phyloP scores from a whole-genome alignment of 1,284 basidiomycete species.

The Trametes versicolor region DNA sequence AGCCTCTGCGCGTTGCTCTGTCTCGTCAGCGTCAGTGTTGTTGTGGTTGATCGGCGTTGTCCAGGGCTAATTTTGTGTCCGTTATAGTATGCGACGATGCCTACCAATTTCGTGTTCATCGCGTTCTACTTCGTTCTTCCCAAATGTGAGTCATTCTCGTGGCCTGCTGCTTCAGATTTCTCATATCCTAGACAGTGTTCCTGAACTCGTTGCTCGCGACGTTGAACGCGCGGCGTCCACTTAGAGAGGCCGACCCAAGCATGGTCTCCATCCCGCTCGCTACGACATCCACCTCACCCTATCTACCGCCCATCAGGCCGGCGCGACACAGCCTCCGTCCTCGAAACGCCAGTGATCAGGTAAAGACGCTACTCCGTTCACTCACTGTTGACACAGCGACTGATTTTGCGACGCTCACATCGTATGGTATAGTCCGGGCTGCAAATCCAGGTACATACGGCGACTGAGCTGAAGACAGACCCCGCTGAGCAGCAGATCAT shows the following conservation, averaged over 20 bases:
- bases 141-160: constrained; percentile 42
- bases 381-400: too few species aligned
- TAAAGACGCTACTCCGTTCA: background rate
- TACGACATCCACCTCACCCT: background rate
- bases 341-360: constrained; percentile 16
- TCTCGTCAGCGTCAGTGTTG: constrained; percentile 45
- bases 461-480: constrained; percentile 32
- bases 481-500: constrained; percentile 9
- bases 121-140: constrained; percentile 51
- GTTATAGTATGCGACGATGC: constrained; percentile 49
- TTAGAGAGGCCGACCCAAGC: constrained; percentile 13
- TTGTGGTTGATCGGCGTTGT: background rate
- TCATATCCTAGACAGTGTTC: constrained; percentile 19
- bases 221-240: constrained; percentile 21
- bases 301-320: background rate
- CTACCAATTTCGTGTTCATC: constrained; percentile 50
- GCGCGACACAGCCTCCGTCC: constrained; percentile 20
- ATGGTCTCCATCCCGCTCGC: constrained; percentile 20
- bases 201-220: constrained; percentile 32
- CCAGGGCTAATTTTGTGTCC: background rate
- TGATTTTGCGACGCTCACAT: background rate
- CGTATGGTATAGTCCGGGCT: constrained; percentile 15
- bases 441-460: constrained; percentile 29
- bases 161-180: background rate
- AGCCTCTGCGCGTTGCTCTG: constrained; percentile 28